phyloP scores from a whole-genome alignment of 129 eudicot genomes.

The Pulicaria dysenterica region DNA sequence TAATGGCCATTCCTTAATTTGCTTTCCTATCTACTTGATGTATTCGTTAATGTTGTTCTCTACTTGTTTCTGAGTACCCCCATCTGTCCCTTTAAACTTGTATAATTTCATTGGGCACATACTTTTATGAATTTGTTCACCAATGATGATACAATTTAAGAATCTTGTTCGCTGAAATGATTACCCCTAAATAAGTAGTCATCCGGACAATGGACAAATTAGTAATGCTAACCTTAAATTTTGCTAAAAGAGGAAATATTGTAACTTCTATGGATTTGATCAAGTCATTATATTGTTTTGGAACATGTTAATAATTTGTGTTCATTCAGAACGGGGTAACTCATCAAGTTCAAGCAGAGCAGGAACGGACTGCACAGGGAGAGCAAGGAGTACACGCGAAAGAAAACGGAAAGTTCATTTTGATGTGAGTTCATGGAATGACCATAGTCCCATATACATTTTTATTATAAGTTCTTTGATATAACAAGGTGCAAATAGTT shows the following conservation, averaged over 20 bases:
- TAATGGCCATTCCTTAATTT: too few relatives aligned
- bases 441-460: background rate
- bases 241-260: background rate
- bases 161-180: background rate
- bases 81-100: background rate
- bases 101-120: background rate
- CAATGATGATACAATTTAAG: background rate
- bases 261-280: slow-evolving; percentile 1
- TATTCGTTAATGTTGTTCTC: background rate
- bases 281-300: background rate
- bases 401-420: slow-evolving; percentile 55
- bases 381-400: slow-evolving; percentile 53
- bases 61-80: background rate
- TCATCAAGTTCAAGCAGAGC: slow-evolving; percentile 46
- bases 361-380: slow-evolving; percentile 27
- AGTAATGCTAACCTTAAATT: slow-evolving; percentile 10
- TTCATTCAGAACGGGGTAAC: slow-evolving; percentile 36
- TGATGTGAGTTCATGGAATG: slow-evolving; percentile 50
- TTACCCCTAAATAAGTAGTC: background rate
- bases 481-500: background rate
- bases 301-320: slow-evolving; percentile 20
- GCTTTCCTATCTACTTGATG: background rate
- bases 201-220: slow-evolving; percentile 5
- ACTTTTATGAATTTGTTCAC: background rate
- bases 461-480: background rate